Evolutionary conservation across 176 grass and related monocot genomes (phyloP).

Genomic region (Guadua angustifolia): DNA sequence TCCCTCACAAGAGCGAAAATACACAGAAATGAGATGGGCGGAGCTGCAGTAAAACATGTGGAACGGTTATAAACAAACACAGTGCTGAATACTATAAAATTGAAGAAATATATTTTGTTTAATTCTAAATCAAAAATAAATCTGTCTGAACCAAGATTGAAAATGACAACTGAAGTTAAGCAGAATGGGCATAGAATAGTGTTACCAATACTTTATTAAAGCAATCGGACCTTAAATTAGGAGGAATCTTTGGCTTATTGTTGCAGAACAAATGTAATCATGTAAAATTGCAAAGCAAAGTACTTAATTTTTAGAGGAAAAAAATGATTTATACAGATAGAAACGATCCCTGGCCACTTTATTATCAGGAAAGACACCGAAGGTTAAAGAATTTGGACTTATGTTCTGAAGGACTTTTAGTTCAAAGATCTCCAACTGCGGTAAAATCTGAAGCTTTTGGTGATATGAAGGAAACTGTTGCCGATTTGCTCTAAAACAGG

Average conservation of each 20-base stretch:
- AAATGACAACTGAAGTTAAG: conserved; percentile 15
- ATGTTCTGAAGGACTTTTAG: neutral
- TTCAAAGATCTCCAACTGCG: neutral
- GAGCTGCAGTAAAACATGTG: no score
- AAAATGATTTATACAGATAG: neutral
- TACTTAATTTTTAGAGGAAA: neutral
- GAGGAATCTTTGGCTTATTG: neutral
- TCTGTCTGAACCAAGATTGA: neutral
- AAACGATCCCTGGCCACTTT: neutral
- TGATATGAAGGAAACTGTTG: neutral
- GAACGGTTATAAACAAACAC: no score
- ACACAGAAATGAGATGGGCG: no score
- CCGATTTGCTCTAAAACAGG: conserved; percentile 16
- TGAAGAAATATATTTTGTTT: conserved; percentile 9
- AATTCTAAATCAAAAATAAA: neutral
- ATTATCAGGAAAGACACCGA: neutral
- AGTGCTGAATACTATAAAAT: no score
- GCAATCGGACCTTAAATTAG: neutral
- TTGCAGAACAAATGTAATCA: neutral
- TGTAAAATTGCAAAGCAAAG: neutral
- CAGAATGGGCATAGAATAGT: neutral
- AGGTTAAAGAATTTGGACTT: neutral
- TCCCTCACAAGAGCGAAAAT: no score
- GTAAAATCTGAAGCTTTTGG: neutral
- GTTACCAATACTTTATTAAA: neutral